Conservation (phyloP, 1,284 basidiomycete species). For the Agaricales sp. region DNA sequence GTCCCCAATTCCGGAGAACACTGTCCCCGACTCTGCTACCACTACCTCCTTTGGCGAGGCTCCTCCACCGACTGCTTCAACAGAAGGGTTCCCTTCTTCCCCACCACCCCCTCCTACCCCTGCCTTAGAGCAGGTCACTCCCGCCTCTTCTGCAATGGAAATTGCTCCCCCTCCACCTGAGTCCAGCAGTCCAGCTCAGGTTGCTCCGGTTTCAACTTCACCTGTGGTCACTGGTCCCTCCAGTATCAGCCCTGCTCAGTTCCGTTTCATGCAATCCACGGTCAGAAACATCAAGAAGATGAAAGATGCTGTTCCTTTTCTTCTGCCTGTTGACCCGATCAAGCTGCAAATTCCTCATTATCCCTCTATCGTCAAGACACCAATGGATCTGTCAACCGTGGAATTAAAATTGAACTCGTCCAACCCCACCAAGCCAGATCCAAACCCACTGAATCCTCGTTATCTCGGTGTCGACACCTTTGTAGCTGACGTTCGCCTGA, state of each 20-base stretch:
- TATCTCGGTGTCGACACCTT: conserved; percentile 75
- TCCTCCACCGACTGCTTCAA: conserved; percentile 18
- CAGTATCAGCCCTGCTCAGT: conserved; percentile 54
- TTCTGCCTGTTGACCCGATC: conserved; percentile 85
- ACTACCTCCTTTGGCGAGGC: conserved; percentile 26
- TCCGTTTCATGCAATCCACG: conserved; percentile 74
- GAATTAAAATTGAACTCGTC: conserved; percentile 80
- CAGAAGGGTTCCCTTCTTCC: conserved; percentile 6
- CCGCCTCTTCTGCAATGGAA: conserved; percentile 10
- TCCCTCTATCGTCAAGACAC: conserved; percentile 74
- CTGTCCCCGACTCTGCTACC: background rate
- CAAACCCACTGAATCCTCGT: conserved; percentile 57
- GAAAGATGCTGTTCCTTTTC: conserved; percentile 78
- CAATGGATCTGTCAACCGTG: conserved; percentile 95
- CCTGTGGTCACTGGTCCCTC: conserved; percentile 19
- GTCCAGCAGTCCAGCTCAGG: conserved; percentile 7
- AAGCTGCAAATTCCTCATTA: conserved; percentile 91
- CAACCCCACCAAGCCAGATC: conserved; percentile 68
- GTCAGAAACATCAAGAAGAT: conserved; percentile 81
- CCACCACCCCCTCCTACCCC: conserved; percentile 14
- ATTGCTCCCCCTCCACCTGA: background rate
- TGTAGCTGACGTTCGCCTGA: conserved; percentile 70
- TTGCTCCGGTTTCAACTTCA: conserved; percentile 11
- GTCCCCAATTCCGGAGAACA: conserved; percentile 19
- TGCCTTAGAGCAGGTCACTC: conserved; percentile 3